Evolutionary conservation across 805 yeast species (phyloP).

Genomic region (Saccharomycopsis javanensis): DNA sequence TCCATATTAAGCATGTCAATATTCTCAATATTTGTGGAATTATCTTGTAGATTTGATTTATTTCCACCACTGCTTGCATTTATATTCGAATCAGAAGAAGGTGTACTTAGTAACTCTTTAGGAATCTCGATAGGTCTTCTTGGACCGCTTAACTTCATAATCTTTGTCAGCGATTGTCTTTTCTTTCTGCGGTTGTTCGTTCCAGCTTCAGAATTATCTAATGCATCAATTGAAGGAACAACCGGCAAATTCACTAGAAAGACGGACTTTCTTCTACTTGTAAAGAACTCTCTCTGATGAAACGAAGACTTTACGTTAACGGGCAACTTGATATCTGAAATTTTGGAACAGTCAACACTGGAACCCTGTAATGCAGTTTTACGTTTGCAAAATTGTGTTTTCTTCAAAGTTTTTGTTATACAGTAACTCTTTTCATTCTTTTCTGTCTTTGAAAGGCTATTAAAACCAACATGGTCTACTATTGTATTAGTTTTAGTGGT

Average conservation of each 20-base stretch:
- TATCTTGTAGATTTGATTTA: neutral
- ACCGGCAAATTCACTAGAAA: neutral
- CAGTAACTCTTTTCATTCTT: too few species aligned
- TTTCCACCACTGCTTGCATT: neutral
- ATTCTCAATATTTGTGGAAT: neutral
- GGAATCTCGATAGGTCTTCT: constrained; percentile 18
- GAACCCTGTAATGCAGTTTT: too few species aligned
- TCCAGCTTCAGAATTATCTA: neutral
- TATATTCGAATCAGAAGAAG: neutral
- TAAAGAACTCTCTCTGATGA: neutral
- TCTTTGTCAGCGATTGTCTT: constrained; percentile 1
- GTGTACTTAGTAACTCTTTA: neutral
- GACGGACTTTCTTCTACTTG: neutral
- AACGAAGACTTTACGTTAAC: neutral
- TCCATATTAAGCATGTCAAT: neutral
- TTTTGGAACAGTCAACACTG: too few species aligned
- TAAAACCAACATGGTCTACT: too few species aligned
- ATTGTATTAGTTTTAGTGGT: neutral
- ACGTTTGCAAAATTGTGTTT: too few species aligned
- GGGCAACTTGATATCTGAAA: neutral
- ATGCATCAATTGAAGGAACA: neutral
- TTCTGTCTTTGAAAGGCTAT: neutral
- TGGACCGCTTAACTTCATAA: constrained; percentile 18
- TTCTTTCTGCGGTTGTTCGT: neutral
- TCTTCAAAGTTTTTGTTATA: too few species aligned